Conservation (phyloP, 2,329 filamentous ascomycete species). For the Fusarium poae region DNA sequence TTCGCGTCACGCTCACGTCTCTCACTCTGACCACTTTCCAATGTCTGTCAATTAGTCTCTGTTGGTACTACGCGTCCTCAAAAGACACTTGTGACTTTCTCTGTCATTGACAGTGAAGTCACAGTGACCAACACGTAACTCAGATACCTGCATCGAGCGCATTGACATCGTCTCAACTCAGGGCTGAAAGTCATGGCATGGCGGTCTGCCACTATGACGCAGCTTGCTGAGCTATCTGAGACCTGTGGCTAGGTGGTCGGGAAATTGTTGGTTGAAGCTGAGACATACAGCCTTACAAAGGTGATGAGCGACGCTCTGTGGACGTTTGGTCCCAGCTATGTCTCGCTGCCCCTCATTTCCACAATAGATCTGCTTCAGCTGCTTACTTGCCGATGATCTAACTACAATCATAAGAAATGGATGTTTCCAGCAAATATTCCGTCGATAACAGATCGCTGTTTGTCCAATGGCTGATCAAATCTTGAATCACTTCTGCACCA, state of each 20-base stretch:
- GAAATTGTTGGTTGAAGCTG: not conserved
- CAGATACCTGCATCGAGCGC: not conserved
- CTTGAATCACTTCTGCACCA: not conserved
- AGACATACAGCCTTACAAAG: constrained; percentile 3
- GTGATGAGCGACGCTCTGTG: not conserved
- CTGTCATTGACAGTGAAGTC: not conserved
- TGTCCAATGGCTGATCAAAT: not conserved
- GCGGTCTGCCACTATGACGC: constrained; percentile 1
- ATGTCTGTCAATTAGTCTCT: not conserved
- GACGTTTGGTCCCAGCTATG: not conserved
- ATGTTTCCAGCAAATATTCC: not conserved
- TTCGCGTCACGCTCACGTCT: not conserved
- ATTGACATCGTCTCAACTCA: not conserved
- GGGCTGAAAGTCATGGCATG: not conserved
- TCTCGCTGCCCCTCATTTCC: not conserved
- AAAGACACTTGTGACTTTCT: not conserved
- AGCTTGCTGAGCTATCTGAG: not conserved
- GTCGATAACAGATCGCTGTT: fast-evolving
- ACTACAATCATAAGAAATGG: too few species aligned
- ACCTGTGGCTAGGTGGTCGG: not conserved
- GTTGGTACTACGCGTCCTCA: too few species aligned
- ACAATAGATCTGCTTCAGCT: not conserved
- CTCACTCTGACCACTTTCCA: too few species aligned
- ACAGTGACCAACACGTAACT: not conserved
- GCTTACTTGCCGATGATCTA: not conserved